Conservation (phyloP, 129 eudicot species). For the Artemisia tridentata region DNA sequence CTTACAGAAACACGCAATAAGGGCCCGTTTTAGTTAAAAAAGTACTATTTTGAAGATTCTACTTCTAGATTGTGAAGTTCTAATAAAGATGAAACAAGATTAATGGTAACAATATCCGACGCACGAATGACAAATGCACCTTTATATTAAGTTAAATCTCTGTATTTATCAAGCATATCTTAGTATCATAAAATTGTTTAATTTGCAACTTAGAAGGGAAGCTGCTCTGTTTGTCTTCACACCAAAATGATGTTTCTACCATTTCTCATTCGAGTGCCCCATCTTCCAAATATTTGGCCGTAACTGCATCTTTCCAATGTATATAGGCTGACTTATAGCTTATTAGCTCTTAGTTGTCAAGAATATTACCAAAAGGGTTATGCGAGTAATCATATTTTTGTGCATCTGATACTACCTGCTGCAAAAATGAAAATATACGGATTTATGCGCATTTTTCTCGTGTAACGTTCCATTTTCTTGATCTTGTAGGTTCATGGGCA, state of each 20-base stretch:
- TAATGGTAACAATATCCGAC: neutral
- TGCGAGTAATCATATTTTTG: no score
- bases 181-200: neutral
- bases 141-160: neutral
- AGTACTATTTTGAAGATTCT: neutral
- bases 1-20: neutral
- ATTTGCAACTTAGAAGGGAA: neutral
- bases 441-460: constrained; percentile 3
- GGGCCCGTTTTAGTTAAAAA: neutral
- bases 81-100: neutral
- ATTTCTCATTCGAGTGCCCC: neutral
- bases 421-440: neutral
- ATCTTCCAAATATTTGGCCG: neutral
- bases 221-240: neutral
- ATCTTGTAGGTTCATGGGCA: constrained; percentile 76
- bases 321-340: no score
- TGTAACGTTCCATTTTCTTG: constrained; percentile 16
- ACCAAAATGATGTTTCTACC: neutral
- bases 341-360: no score
- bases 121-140: neutral
- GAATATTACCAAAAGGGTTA: no score
- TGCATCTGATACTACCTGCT: no score
- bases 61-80: neutral
- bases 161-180: no score
- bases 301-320: no score